Base-by-base conservation (phyloP, 176 grass and related monocot genomes). In the Typha latifolia region DNA sequence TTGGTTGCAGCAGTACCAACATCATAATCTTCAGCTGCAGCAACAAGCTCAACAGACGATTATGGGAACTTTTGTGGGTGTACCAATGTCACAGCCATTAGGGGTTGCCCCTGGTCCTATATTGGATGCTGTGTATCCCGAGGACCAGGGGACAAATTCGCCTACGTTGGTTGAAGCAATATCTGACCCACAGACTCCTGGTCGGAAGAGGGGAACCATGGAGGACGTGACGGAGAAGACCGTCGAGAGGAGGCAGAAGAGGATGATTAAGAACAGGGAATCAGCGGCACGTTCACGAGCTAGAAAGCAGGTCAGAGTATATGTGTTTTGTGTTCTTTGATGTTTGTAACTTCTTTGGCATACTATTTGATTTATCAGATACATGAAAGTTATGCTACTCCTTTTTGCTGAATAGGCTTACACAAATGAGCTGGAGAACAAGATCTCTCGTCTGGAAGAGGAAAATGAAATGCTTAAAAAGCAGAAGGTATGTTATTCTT, bases 221-320 rank as follows among this genome's bases (percentile, higher is more conserved):
- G 72, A 47, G 49, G 62, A 24, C 3, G 22, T 47, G 23, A 12
- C 12, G 37, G 73, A 79, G 78, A 87, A 80, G 56, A 86, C 70
- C 20, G 83, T 89, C 34, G 92, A 96, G 71, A 89, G 82, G 61
- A 74, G 87, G 49, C 90, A 88, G 73, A 96, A 96, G 85, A 82
- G 87, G 62, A 96, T 96, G 92, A 96, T 96, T 72, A 96, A 96
- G 73, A 96, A 96, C 62, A 74, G 92, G 32, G 92, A 96, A 49
- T 96, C 92, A 12, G 92, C 88, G 29, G 92, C 92, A 61, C 78
- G 92, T 73, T 96, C 92, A 29, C 77, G 92, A 63, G 85, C 92
- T 65, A 78, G 92, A 71, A 96, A 89, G 79, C 88, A 89, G 85
- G 92, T 96, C 61, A 0, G 49, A 0, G 31, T 75, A 12, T 55